phyloP scores from a whole-genome alignment of 139 green algal genomes.

The Deuterostichococcus epilithicus region DNA sequence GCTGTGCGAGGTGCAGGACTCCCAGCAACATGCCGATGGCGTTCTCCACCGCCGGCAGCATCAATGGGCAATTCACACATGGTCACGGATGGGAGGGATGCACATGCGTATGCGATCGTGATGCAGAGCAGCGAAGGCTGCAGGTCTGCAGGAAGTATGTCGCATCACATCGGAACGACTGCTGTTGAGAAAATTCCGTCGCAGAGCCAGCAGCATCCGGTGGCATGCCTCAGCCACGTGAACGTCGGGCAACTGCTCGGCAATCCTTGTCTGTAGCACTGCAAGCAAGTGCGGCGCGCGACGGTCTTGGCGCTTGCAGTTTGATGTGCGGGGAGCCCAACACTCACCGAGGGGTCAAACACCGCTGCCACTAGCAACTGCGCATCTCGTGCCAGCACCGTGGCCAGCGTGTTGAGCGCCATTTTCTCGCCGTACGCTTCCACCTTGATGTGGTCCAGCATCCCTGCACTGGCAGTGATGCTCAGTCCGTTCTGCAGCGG shows the following conservation, averaged over 20 bases:
- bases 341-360: slow-evolving; percentile 58
- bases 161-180: too few relatives aligned
- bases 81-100: too few relatives aligned
- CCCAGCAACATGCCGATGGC: too few relatives aligned
- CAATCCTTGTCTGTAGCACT: not conserved
- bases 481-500: not conserved
- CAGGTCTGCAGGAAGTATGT: too few relatives aligned
- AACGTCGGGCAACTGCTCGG: not conserved
- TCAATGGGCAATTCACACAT: too few relatives aligned
- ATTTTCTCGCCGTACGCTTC: slow-evolving; percentile 49
- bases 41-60: too few relatives aligned
- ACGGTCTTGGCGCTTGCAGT: not conserved
- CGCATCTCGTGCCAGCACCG: slow-evolving; percentile 58
- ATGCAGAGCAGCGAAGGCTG: too few relatives aligned
- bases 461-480: slow-evolving; percentile 25
- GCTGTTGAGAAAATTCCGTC: too few relatives aligned
- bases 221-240: too few relatives aligned
- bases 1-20: too few relatives aligned
- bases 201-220: too few relatives aligned
- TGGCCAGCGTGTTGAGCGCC: slow-evolving; percentile 55
- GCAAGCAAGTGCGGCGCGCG: not conserved
- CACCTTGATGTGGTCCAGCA: slow-evolving; percentile 71
- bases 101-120: too few relatives aligned
- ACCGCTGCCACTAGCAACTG: slow-evolving; percentile 64
- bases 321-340: not conserved